phyloP scores from a whole-genome alignment of 257 asterid species.

The Solanum microdontum region DNA sequence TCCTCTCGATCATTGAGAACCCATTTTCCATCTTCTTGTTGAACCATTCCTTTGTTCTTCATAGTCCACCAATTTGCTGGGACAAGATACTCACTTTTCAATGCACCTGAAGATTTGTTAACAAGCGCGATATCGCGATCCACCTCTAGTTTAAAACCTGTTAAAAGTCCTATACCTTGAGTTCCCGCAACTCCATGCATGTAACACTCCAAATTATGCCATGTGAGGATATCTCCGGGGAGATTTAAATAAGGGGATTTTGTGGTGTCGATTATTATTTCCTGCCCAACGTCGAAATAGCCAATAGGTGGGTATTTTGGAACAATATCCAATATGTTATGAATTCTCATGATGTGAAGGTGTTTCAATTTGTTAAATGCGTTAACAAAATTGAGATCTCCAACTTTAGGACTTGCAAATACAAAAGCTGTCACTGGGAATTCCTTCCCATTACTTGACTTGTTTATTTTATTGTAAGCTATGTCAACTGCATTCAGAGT shows the following conservation, averaged over 20 bases:
- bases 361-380: slow-evolving; percentile 2
- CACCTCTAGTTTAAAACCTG: slow-evolving; percentile 46
- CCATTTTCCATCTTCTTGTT: slow-evolving; percentile 71
- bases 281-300: slow-evolving; percentile 57
- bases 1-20: slow-evolving; percentile 39
- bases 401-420: slow-evolving; percentile 69
- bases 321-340: slow-evolving; percentile 45
- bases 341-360: slow-evolving; percentile 32
- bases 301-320: slow-evolving; percentile 38
- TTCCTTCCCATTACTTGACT: slow-evolving; percentile 29
- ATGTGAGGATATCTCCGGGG: slow-evolving; percentile 25
- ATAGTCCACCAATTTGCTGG: slow-evolving; percentile 60
- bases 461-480: slow-evolving; percentile 40
- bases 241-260: slow-evolving; percentile 43
- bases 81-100: slow-evolving; percentile 46
- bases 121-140: slow-evolving; percentile 42
- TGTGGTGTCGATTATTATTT: slow-evolving; percentile 38
- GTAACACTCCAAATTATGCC: slow-evolving; percentile 59
- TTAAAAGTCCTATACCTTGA: slow-evolving; percentile 39
- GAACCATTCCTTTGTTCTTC: slow-evolving; percentile 72
- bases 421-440: slow-evolving; percentile 58
- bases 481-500: slow-evolving; percentile 66
- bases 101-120: slow-evolving; percentile 38
- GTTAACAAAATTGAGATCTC: slow-evolving; percentile 29
- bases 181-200: slow-evolving; percentile 80